Evolutionary conservation across 129 eudicot genomes (phyloP).

Genomic region (Artemisia argyi): DNA sequence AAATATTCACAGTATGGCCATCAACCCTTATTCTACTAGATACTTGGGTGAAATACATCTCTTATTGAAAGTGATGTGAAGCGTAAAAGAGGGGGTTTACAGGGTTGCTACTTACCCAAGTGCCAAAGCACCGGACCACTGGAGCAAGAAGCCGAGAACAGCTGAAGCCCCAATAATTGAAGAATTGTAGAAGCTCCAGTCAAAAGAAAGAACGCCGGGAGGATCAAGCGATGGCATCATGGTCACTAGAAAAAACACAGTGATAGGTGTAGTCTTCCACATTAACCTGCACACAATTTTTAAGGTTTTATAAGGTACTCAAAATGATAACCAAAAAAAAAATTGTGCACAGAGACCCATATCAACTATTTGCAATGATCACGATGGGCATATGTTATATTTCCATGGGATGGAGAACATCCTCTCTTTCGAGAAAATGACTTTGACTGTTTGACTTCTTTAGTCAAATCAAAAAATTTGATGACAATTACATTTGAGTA

Average conservation of each 20-base stretch:
- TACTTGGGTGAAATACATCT: neutral
- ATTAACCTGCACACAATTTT: conserved; percentile 54
- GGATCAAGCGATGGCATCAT: conserved; percentile 98
- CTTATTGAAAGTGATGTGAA: neutral
- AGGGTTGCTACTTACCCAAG: conserved; percentile 61
- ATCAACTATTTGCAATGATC: neutral
- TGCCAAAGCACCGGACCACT: conserved; percentile 99
- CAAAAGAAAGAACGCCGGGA: conserved; percentile 77
- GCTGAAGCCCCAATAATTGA: conserved; percentile 72
- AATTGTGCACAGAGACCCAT: neutral
- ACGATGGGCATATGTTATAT: too few species aligned
- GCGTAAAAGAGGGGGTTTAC: neutral
- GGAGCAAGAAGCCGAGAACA: conserved; percentile 89
- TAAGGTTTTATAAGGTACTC: neutral
- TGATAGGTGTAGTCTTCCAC: conserved; percentile 98
- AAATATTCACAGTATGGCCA: too few species aligned
- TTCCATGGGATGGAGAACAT: too few species aligned
- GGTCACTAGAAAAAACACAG: conserved; percentile 74
- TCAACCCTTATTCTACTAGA: too few species aligned
- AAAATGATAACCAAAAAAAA: neutral
- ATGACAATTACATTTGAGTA: neutral
- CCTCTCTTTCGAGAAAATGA: too few species aligned
- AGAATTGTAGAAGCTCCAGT: conserved; percentile 66
- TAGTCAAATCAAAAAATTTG: neutral
- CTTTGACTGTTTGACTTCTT: conserved; percentile 5